phyloP scores from a whole-genome alignment of 345 rosid species.

The Hevea brasiliensis region DNA sequence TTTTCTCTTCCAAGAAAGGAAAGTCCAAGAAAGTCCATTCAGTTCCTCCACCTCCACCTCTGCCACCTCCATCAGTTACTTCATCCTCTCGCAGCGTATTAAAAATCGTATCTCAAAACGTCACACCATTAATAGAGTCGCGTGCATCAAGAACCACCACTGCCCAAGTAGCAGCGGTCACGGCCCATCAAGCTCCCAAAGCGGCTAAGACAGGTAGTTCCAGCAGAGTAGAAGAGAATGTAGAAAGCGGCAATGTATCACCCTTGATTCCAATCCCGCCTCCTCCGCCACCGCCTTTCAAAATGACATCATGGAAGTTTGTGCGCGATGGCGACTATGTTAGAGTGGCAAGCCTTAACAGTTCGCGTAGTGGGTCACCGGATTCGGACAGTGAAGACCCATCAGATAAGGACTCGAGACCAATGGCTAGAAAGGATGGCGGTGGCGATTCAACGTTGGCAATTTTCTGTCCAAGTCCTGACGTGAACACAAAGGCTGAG shows the following conservation, averaged over 20 bases:
- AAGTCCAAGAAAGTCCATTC: slow-evolving; percentile 45
- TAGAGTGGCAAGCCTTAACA: slow-evolving; percentile 55
- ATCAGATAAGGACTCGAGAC: slow-evolving; percentile 33
- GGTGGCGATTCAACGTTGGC: slow-evolving; percentile 12
- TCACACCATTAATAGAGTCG: slow-evolving; percentile 13
- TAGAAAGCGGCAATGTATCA: slow-evolving; percentile 46
- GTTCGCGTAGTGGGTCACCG: slow-evolving; percentile 52
- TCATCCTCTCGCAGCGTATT: background rate
- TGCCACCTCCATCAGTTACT: slow-evolving; percentile 45
- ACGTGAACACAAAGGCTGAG: slow-evolving; percentile 80
- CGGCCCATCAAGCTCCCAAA: slow-evolving; percentile 29
- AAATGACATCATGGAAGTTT: slow-evolving; percentile 60
- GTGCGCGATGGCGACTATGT: slow-evolving; percentile 64
- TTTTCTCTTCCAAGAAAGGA: slow-evolving; percentile 64
- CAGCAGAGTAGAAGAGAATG: slow-evolving; percentile 28
- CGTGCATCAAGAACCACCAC: slow-evolving; percentile 34
- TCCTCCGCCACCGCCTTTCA: slow-evolving; percentile 89
- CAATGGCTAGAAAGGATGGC: slow-evolving; percentile 10
- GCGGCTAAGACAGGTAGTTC: slow-evolving; percentile 34
- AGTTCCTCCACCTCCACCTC: slow-evolving; percentile 42
- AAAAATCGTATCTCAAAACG: background rate
- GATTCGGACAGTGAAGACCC: slow-evolving; percentile 45
- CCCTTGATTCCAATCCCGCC: slow-evolving; percentile 61
- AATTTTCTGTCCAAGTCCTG: slow-evolving; percentile 78
- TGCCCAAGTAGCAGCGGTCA: slow-evolving; percentile 24